Base-by-base conservation (phyloP, 2,329 filamentous ascomycete species). In the Aspergillus aculeatinus region DNA sequence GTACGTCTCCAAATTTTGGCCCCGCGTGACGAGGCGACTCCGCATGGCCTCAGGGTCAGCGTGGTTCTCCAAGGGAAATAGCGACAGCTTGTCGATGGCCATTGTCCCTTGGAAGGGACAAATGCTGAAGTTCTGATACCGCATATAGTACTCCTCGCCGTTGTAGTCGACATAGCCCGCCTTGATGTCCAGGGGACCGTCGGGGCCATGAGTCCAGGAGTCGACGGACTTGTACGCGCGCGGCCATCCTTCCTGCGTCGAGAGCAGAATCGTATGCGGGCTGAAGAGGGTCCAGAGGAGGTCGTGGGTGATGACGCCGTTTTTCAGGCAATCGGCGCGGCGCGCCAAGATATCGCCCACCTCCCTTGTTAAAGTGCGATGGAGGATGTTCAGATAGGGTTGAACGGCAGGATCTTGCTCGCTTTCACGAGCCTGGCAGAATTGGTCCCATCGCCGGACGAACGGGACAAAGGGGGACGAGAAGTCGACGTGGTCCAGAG, bases 401-500 rank as follows among this genome's bases (percentile, higher is more conserved):
- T 77, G 80, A 2, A 80, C 81, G 19, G 69, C 73, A 3, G 71
- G 66, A 16, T 85, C 81, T 1, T 74, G 68, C 7, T 77, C 66
- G 33, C 79, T 76, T 10, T 80, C 68, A 48, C 79, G 73, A 25
- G 79, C 77, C 4, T 74, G 69, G 10, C 70, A 65, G 42, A 87
- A 79, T 6, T 76, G 67, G 1, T 79, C 75, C 86, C 87, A 90
- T 33, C 87, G 82, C 72, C 91, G 87, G 47, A 89, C 84, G 52
- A 91, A 84, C 0, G 85, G 84, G 64, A 83, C 77, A 62, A 89
- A 90, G 0, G 85, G 85, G 0, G 81, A 82, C 7, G 75, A 71
- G 61, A 90, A 89, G 58, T 85, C 83, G 1, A 90, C 77, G 1
- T 85, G 80, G n/a, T 85, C 80, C 27, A 90, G 76, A 11, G 79